These are phyloP conservation scores for Jaminaea rosea DNA, from an alignment of 1,284 basidiomycete species.

Conservation along the genomic window DNA sequence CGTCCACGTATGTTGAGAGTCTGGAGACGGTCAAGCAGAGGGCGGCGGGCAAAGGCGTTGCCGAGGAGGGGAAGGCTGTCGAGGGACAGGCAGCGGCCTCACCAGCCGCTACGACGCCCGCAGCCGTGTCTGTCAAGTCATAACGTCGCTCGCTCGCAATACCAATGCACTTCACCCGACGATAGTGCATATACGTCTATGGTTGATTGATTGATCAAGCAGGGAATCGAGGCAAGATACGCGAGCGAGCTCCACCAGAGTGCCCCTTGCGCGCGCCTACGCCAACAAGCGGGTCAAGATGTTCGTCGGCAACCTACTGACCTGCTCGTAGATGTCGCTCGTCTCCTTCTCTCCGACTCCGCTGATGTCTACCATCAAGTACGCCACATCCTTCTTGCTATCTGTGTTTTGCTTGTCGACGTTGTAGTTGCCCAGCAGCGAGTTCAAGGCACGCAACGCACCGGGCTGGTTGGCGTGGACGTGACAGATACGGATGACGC, in stretches of 20 bases:
- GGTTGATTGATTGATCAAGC: too few species aligned
- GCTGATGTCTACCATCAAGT: conserved; percentile 90
- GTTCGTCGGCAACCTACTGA: conserved; percentile 59
- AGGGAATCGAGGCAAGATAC: too few species aligned
- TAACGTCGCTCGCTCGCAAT: too few species aligned
- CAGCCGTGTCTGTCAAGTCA: too few species aligned
- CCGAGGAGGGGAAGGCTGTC: too few species aligned
- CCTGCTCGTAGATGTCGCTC: conserved; percentile 69
- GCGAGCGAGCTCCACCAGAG: too few species aligned
- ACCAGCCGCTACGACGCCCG: too few species aligned
- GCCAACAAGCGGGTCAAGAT: conserved; percentile 29
- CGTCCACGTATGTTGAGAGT: conserved; percentile 55
- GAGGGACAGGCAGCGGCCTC: too few species aligned
- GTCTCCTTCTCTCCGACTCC: conserved; percentile 77
- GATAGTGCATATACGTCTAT: too few species aligned
- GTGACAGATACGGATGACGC: conserved; percentile 82
- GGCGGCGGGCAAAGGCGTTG: too few species aligned
- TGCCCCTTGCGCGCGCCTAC: not conserved
- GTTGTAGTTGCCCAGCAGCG: conserved; percentile 81
- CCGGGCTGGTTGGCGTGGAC: conserved; percentile 96
- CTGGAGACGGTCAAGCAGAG: conserved; percentile 40
- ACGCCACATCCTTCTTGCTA: conserved; percentile 86
- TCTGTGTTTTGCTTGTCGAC: conserved; percentile 99
- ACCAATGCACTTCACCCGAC: too few species aligned
- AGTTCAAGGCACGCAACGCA: conserved; percentile 91